Conservation (phyloP, 768 basidiomycete species). For the Pleurotus citrinopileatus region DNA sequence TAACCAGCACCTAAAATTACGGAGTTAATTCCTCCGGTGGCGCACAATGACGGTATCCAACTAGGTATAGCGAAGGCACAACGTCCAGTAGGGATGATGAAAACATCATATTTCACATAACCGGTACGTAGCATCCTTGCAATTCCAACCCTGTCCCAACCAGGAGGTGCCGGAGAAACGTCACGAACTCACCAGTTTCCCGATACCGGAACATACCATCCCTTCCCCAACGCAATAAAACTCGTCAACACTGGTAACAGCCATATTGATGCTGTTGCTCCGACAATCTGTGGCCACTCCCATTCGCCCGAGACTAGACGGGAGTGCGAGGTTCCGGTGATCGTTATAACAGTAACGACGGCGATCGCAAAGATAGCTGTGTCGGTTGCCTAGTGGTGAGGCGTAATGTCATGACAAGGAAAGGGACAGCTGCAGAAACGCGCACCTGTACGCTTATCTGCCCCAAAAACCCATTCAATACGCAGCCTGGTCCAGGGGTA, state of each 20-base stretch:
- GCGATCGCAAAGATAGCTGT: conserved; percentile 1
- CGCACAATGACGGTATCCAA: no score
- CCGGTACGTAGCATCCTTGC: no score
- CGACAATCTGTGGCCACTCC: neutral
- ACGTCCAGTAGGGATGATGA: no score
- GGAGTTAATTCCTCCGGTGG: no score
- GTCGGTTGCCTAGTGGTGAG: neutral
- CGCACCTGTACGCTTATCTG: neutral
- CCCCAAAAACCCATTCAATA: neutral
- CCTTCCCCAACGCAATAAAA: conserved; percentile 1
- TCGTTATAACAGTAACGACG: neutral
- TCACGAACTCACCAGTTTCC: neutral
- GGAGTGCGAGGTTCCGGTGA: neutral
- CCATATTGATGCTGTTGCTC: neutral
- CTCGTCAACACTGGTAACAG: neutral
- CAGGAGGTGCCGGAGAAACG: no score
- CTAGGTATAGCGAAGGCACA: no score
- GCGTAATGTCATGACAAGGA: neutral
- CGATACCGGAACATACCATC: neutral
- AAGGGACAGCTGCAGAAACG: neutral
- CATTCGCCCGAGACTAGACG: neutral
- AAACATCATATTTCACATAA: no score
- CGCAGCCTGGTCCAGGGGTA: neutral
- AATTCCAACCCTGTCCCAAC: no score
- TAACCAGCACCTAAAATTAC: neutral